Base-by-base conservation (phyloP, 345 rosid species). In the Eucalyptus pauciflora region DNA sequence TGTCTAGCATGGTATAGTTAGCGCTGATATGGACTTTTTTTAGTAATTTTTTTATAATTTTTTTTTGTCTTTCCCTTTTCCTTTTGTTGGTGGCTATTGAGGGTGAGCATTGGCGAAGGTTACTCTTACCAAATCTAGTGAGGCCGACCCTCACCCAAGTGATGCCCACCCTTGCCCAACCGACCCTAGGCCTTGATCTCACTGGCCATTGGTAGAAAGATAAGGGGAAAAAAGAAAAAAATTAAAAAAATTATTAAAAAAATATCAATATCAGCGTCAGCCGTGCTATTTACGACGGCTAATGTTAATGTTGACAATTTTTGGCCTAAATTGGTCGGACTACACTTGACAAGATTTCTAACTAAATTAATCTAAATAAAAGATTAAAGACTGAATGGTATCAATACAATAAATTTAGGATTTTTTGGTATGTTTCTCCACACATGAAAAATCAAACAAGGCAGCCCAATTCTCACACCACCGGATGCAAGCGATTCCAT, bases 1-100 rank as follows among this genome's bases (percentile, higher is more conserved):
- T 51, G 0, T 51, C 4, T 0, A 0, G 1, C 0, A 0, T 52
- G 9, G 4, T 52, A 52, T 52, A 51, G 1, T 1, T 56, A 22
- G 5, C 0, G 0, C 0, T 22, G 5, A 22, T 0, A 22, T 56
- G 0, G 2, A 20, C 24, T 20, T 54, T 54, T 22, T 54, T 20
- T 0, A 18, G 22, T 54, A 18, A 20, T 20, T 52, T 54, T 33
- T 18, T 52, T 3, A 51, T 6, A 15, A 1, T 51, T 52, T 7
- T 1, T 20, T 54, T 22, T 54, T 17, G 0, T 54, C 60, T 54
- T 54, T 9, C 25, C 29, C 12, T 56, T 9, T 56, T 56, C 0
- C 0, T 56, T 56, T 56, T 20, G 12, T 56, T 8, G 62, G 11
- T 56, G 27, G 62, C 27, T 20, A 20, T 3, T 20, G 62, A 56